Evolutionary conservation across 306 rosid genomes (phyloP).

Genomic region (Carpinus viminea): DNA sequence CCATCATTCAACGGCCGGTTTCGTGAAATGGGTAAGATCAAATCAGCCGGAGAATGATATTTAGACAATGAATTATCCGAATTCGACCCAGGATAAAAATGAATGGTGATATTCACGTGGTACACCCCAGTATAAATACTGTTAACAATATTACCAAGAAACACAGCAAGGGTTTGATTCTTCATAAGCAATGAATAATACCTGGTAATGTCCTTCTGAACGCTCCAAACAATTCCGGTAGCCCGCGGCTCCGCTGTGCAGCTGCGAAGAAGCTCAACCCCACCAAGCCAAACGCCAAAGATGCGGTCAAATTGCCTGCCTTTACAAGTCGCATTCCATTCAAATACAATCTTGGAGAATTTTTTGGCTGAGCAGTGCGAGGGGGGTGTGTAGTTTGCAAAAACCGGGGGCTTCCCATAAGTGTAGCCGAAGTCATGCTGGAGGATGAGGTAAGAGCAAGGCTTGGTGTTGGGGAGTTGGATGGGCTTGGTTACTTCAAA

Average conservation of each 20-base stretch:
- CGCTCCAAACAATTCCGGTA: conserved; percentile 80
- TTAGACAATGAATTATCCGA: conserved; percentile 28
- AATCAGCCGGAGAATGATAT: conserved; percentile 64
- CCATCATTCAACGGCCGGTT: conserved; percentile 68
- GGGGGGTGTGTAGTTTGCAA: conserved; percentile 67
- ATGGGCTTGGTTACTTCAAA: conserved; percentile 90
- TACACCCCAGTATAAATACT: conserved; percentile 74
- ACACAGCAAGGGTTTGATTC: conserved; percentile 76
- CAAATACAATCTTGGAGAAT: conserved; percentile 64
- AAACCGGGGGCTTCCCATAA: conserved; percentile 68
- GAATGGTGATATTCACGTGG: conserved; percentile 63
- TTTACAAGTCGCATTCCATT: conserved; percentile 76
- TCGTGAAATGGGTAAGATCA: conserved; percentile 75
- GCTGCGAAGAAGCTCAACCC: conserved; percentile 87
- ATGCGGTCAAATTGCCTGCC: conserved; percentile 90
- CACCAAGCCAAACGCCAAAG: conserved; percentile 90
- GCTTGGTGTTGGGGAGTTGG: conserved; percentile 52
- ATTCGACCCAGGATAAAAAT: conserved; percentile 57
- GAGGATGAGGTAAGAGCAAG: conserved; percentile 61
- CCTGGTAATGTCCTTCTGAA: conserved; percentile 84
- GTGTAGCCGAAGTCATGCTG: conserved; percentile 75
- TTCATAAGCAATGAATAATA: conserved; percentile 55
- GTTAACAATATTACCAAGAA: conserved; percentile 63
- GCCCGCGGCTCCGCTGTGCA: conserved; percentile 85
- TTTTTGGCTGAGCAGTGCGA: conserved; percentile 43